Conservation (phyloP, 129 eudicot species). For the Glebionis coronaria region DNA sequence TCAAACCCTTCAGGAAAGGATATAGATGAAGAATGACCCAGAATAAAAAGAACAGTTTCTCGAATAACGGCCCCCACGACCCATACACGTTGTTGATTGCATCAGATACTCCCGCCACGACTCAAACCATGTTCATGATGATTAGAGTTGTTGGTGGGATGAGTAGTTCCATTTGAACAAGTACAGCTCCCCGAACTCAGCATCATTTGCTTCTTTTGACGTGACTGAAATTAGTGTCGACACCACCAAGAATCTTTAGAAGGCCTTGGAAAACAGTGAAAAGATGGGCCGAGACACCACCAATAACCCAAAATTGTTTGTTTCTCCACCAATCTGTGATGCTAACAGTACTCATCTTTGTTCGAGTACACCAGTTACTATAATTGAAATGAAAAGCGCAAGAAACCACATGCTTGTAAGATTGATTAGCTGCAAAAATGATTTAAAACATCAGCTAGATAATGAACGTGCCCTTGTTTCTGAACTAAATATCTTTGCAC, state of each 20-base stretch:
- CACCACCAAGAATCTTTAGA: no score
- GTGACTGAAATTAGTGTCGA: no score
- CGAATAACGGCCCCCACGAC: conserved; percentile 94
- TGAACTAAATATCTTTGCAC: background rate
- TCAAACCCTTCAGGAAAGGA: conserved; percentile 93
- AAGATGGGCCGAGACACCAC: no score
- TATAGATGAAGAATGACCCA: conserved; percentile 96
- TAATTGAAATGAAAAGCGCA: conserved; percentile 84
- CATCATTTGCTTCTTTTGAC: conserved; percentile 76
- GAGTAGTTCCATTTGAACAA: conserved; percentile 97
- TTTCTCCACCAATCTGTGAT: conserved; percentile 96
- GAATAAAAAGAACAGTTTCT: conserved; percentile 80
- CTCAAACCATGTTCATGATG: conserved; percentile 90
- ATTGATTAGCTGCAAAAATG: conserved; percentile 93
- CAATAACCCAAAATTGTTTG: no score
- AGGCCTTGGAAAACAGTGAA: no score
- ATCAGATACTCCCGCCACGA: conserved; percentile 91
- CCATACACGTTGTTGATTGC: conserved; percentile 95
- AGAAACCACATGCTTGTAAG: conserved; percentile 93
- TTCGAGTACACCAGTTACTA: no score
- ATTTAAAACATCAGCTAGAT: conserved; percentile 10
- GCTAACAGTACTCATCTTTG: conserved; percentile 97
- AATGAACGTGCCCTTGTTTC: background rate
- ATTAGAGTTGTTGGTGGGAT: no score
- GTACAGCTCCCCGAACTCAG: conserved; percentile 92